phyloP scores from a whole-genome alignment of 345 rosid genomes.

The Ricinus communis region DNA sequence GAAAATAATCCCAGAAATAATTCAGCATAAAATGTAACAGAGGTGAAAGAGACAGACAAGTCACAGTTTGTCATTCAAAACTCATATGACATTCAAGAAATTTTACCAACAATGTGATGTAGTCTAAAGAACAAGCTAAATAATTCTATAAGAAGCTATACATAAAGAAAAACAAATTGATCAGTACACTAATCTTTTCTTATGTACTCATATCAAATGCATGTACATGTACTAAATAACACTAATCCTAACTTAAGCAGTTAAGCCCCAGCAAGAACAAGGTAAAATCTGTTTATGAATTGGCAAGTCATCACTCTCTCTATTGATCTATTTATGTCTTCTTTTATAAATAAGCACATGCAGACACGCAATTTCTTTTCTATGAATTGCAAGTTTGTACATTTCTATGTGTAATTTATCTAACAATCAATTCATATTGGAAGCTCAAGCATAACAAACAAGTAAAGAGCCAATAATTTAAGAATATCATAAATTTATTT shows the following conservation, averaged over 20 bases:
- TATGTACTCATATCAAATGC: not conserved
- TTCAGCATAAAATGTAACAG: not conserved
- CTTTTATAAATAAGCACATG: not conserved
- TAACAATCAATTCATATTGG: not conserved
- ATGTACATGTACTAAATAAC: not conserved
- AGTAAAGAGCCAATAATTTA: not conserved
- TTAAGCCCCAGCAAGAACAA: not conserved
- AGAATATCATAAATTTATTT: constrained; percentile 12
- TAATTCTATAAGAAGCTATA: not conserved
- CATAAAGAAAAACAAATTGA: not conserved
- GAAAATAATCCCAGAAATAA: not conserved
- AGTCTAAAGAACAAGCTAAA: not conserved
- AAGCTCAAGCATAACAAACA: not conserved
- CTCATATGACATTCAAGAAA: not conserved
- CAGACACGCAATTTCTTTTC: not conserved
- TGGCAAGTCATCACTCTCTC: not conserved
- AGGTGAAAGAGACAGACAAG: not conserved
- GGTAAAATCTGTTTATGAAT: not conserved
- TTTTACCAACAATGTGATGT: constrained; percentile 2
- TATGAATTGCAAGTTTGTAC: not conserved
- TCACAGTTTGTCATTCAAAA: not conserved
- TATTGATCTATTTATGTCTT: not conserved
- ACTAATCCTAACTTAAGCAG: not conserved
- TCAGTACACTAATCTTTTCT: not conserved
- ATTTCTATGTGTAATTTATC: not conserved